Evolutionary conservation across 148 eudicot genomes (phyloP).

Genomic region (Vaccinium macrocarpon): DNA sequence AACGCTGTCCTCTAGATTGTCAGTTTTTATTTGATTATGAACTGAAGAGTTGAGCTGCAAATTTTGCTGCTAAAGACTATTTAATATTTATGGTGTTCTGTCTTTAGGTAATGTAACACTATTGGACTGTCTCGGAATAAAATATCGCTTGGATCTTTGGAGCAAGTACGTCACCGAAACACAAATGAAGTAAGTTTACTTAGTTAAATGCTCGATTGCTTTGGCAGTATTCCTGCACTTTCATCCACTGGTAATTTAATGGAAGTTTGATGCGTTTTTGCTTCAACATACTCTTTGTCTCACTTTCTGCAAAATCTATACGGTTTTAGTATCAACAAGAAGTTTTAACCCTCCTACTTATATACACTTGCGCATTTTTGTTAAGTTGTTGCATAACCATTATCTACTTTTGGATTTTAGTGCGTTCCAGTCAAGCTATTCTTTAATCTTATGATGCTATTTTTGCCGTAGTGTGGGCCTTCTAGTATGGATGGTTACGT

Average conservation of each 20-base stretch:
- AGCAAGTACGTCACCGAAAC: constrained; percentile 15
- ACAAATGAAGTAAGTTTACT: constrained; percentile 25
- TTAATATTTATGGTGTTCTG: not conserved
- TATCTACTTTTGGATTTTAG: not conserved
- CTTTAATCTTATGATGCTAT: no score
- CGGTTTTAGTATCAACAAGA: constrained; percentile 71
- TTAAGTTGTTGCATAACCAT: constrained; percentile 29
- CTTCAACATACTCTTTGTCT: not conserved
- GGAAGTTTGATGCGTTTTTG: constrained; percentile 34
- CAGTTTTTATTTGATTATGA: not conserved
- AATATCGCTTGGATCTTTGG: constrained; percentile 15
- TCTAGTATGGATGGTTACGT: not conserved
- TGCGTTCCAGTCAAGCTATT: not conserved
- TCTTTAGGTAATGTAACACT: constrained; percentile 29
- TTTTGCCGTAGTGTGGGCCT: not conserved
- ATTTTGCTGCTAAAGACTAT: not conserved
- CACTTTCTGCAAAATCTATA: constrained; percentile 23
- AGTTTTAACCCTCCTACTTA: constrained; percentile 94
- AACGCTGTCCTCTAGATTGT: not conserved
- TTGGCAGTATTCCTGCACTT: not conserved
- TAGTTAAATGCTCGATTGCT: not conserved
- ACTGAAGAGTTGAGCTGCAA: not conserved
- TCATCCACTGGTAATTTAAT: not conserved
- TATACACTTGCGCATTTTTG: constrained; percentile 68
- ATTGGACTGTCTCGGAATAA: constrained; percentile 40